Evolutionary conservation across 345 rosid genomes (phyloP).

Genomic region (Gossypium stocksii): DNA sequence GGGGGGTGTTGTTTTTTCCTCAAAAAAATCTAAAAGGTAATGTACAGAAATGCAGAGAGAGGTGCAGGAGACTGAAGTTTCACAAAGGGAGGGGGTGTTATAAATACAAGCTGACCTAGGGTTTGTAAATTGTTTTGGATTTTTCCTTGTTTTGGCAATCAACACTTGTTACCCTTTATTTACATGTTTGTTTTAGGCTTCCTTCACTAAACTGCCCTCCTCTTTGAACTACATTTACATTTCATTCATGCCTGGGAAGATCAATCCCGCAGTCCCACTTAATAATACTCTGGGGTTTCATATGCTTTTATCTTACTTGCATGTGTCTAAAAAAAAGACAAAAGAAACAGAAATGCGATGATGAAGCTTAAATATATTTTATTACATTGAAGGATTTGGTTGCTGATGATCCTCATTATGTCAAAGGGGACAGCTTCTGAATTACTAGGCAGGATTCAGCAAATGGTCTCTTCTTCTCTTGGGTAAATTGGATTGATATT

Average conservation of each 20-base stretch:
- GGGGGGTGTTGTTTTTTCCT: conserved; percentile 25
- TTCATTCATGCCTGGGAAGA: no score
- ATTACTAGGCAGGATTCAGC: conserved; percentile 9
- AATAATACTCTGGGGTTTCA: no score
- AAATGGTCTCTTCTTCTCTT: not conserved
- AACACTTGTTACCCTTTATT: conserved; percentile 31
- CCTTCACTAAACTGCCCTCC: conserved; percentile 24
- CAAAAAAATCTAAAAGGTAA: conserved; percentile 32
- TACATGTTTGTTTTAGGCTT: conserved; percentile 21
- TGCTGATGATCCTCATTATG: conserved; percentile 20
- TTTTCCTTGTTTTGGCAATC: conserved; percentile 48
- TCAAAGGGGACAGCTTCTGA: conserved; percentile 18
- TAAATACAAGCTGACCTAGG: conserved; percentile 52
- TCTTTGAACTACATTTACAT: conserved; percentile 23
- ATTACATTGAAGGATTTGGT: not conserved
- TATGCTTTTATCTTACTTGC: no score
- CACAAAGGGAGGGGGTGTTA: conserved; percentile 43
- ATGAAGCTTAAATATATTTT: not conserved
- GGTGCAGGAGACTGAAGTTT: conserved; percentile 41
- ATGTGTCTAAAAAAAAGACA: no score
- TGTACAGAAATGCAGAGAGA: conserved; percentile 43
- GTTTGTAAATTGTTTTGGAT: conserved; percentile 46
- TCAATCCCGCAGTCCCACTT: no score
- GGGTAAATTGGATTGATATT: not conserved
- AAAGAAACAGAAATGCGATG: no score